A percentile compares a stretch with the other conserved stretches of the same genome.
These are phyloP conservation scores for Porpolomopsis calyptriformis DNA, from an alignment of 768 basidiomycete genomes.

Conservation along the genomic window DNA sequence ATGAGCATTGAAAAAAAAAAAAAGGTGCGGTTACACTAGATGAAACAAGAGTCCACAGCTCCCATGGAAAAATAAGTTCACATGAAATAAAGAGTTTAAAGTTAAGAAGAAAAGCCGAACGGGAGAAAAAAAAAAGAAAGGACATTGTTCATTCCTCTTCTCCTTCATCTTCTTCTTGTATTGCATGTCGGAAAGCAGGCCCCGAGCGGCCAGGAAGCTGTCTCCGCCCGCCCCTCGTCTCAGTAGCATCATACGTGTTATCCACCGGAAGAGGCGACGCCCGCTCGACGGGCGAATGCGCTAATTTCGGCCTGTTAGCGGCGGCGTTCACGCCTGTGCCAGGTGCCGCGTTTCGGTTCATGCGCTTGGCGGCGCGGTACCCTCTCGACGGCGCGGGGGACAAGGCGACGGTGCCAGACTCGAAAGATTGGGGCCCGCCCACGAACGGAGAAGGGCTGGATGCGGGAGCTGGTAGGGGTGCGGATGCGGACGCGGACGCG, in stretches of 20 bases:
- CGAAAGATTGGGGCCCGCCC: not conserved
- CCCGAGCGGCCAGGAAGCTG: conserved; percentile 60
- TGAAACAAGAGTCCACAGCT: no score
- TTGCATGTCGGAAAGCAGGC: conserved; percentile 57
- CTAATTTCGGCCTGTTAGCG: conserved; percentile 34
- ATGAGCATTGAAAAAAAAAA: no score
- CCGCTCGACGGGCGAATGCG: conserved; percentile 52
- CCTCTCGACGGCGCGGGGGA: conserved; percentile 38
- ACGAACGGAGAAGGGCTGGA: not conserved
- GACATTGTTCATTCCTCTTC: conserved; percentile 48
- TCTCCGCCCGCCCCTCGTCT: conserved; percentile 47
- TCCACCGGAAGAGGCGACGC: conserved; percentile 52
- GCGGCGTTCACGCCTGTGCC: conserved; percentile 12
- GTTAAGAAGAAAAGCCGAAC: not conserved
- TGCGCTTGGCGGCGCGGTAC: conserved; percentile 29
- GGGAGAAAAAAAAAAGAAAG: not conserved
- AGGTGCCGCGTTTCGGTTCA: conserved; percentile 20
- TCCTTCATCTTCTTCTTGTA: conserved; percentile 80
- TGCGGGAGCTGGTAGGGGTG: not conserved
- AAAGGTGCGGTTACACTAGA: no score
- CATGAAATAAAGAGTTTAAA: not conserved
- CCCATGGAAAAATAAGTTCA: not conserved
- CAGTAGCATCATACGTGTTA: conserved; percentile 33
- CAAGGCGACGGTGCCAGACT: no score
- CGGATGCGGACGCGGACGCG: conserved; percentile 12